These are phyloP conservation scores for Elsinoe batatas DNA, from an alignment of 2,329 filamentous ascomycete species.

Conservation along the genomic window DNA sequence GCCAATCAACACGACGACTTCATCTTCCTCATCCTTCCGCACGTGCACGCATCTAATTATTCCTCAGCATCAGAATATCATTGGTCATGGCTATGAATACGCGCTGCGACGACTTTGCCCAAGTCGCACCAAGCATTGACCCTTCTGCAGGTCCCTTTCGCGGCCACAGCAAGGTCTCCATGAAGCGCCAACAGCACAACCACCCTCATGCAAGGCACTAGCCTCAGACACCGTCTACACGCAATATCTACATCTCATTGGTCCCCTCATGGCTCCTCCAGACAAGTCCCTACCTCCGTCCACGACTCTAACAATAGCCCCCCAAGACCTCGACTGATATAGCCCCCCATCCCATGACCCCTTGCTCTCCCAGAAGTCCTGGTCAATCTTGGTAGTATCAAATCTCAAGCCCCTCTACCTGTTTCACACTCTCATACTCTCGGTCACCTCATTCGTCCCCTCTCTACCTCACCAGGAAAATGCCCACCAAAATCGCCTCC, in stretches of 20 bases:
- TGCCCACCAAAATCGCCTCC: slow-evolving; percentile 5
- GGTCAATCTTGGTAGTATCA: background rate
- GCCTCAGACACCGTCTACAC: background rate
- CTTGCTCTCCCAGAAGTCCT: background rate
- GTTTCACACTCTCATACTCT: background rate
- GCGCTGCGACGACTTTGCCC: background rate
- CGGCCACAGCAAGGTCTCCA: background rate
- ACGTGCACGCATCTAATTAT: background rate
- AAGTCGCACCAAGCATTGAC: background rate
- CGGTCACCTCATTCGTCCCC: background rate
- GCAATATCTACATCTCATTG: background rate
- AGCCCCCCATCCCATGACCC: background rate
- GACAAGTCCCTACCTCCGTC: background rate
- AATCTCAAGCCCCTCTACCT: background rate
- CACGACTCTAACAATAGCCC: slow-evolving; percentile 3
- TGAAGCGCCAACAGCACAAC: slow-evolving; percentile 1
- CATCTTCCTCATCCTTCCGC: background rate
- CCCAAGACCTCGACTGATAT: slow-evolving; percentile 2
- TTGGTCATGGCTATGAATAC: background rate
- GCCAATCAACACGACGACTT: background rate
- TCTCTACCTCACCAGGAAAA: background rate
- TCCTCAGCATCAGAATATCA: background rate
- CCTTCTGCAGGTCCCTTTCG: background rate
- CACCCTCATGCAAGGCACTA: slow-evolving; percentile 5
- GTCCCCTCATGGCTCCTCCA: background rate